Evolutionary conservation across 169 alveolate species (phyloP).

Genomic region (Eimeria praecox): DNA sequence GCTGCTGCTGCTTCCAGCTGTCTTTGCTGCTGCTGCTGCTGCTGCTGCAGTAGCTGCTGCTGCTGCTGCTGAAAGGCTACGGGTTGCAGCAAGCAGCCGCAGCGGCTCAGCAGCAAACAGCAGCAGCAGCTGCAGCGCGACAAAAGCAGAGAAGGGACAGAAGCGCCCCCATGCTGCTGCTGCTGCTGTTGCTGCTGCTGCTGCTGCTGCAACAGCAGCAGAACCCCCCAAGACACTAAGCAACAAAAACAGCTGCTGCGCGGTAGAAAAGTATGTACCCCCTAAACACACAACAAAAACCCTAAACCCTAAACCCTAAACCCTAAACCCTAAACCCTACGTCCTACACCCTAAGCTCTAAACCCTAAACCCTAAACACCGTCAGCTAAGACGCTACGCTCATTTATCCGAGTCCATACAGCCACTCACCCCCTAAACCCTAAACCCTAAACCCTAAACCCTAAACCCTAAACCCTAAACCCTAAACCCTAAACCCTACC

Average conservation of each 20-base stretch:
- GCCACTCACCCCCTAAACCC: too few relatives aligned
- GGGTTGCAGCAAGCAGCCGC: neutral
- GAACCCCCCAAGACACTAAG: neutral
- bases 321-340: conserved; percentile 3
- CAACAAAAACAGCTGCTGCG: conserved; percentile 53
- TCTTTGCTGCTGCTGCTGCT: neutral
- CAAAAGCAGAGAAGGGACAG: neutral
- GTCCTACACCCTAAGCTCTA: neutral
- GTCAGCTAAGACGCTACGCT: too few relatives aligned
- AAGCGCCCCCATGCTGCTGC: conserved; percentile 5
- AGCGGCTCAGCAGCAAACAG: conserved; percentile 4
- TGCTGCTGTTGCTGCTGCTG: conserved; percentile 43
- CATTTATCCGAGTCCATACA: too few relatives aligned
- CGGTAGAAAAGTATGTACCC: neutral
- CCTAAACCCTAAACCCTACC: conserved; percentile 43
- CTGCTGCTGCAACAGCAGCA: neutral
- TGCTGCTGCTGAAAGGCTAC: neutral
- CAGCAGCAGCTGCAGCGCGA: neutral
- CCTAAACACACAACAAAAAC: neutral
- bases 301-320: conserved; percentile 40
- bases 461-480: conserved; percentile 39
- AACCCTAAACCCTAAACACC: neutral
- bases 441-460: conserved; percentile 40
- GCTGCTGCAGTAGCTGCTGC: neutral
- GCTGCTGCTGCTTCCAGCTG: conserved; percentile 38